Evolutionary conservation across 1,284 basidiomycete genomes (phyloP).

Genomic region (Sporisorium reilianum): DNA sequence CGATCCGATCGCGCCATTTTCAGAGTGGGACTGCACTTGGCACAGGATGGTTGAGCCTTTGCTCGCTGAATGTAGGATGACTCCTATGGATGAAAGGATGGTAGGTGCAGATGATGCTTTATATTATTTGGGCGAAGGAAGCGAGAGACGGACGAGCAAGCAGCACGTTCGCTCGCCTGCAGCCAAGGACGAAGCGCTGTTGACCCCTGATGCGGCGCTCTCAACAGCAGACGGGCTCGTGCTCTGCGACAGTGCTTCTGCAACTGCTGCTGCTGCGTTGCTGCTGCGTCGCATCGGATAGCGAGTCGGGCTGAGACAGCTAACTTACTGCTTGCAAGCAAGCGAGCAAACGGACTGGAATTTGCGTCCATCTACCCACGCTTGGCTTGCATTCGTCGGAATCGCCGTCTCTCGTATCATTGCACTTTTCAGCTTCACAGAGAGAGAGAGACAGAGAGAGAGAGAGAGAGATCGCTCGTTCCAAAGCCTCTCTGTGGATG

Average conservation of each 20-base stretch:
- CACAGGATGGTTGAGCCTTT: not conserved
- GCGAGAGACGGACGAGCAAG: not conserved
- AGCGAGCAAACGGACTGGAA: conserved; percentile 13
- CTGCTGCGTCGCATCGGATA: conserved; percentile 1
- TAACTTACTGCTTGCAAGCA: not conserved
- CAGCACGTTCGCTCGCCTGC: not conserved
- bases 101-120: no score
- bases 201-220: not conserved
- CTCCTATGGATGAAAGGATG: not conserved
- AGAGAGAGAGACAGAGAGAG: not conserved
- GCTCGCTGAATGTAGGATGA: not conserved
- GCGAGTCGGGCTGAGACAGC: not conserved
- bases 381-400: not conserved
- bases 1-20: conserved; percentile 19
- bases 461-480: not conserved
- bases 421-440: not conserved
- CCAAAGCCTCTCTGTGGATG: not conserved
- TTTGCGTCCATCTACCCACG: conserved; percentile 5
- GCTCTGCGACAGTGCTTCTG: not conserved
- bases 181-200: not conserved
- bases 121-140: no score
- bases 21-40: not conserved
- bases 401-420: not conserved
- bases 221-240: not conserved
- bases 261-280: no score